Conservation (phyloP, 1,284 basidiomycete genomes). For the Tausonia pullulans region DNA sequence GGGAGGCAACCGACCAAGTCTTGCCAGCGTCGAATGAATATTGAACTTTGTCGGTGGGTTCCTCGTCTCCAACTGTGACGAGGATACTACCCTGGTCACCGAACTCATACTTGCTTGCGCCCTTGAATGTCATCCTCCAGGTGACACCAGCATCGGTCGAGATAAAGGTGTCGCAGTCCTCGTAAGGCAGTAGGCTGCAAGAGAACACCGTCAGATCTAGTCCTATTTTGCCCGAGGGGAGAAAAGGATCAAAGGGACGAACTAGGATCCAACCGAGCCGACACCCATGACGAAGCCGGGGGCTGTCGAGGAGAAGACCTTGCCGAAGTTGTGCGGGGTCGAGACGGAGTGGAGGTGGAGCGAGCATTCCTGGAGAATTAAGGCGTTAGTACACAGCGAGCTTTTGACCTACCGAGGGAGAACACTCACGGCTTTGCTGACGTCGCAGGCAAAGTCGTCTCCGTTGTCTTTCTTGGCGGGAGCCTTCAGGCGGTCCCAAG, state of each 20-base stretch:
- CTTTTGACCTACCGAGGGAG: background rate
- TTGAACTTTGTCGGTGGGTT: slow-evolving; percentile 54
- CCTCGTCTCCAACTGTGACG: slow-evolving; percentile 78
- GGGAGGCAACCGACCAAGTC: slow-evolving; percentile 52
- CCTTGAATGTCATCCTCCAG: slow-evolving; percentile 66
- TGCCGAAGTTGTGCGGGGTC: slow-evolving; percentile 79
- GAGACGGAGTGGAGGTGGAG: slow-evolving; percentile 89
- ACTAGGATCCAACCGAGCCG: slow-evolving; percentile 57
- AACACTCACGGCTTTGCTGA: slow-evolving; percentile 38
- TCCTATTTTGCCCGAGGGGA: background rate
- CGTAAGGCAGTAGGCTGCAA: slow-evolving; percentile 43
- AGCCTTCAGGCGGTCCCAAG: slow-evolving; percentile 60
- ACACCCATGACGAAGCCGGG: slow-evolving; percentile 94
- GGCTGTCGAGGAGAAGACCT: slow-evolving; percentile 85
- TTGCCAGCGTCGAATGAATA: slow-evolving; percentile 81
- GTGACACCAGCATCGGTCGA: slow-evolving; percentile 78
- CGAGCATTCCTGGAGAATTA: slow-evolving; percentile 47
- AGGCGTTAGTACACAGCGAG: no score
- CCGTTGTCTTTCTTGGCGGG: slow-evolving; percentile 54
- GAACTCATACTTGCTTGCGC: slow-evolving; percentile 90
- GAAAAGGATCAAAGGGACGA: background rate
- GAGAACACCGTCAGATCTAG: background rate
- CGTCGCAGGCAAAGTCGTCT: slow-evolving; percentile 51
- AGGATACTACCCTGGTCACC: slow-evolving; percentile 78
- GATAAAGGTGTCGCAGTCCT: slow-evolving; percentile 86